Evolutionary conservation across 2,329 filamentous ascomycete genomes (phyloP), one percentile per base, ranked within the genome.

Genomic region (Dothideomycetes sp.): DNA sequence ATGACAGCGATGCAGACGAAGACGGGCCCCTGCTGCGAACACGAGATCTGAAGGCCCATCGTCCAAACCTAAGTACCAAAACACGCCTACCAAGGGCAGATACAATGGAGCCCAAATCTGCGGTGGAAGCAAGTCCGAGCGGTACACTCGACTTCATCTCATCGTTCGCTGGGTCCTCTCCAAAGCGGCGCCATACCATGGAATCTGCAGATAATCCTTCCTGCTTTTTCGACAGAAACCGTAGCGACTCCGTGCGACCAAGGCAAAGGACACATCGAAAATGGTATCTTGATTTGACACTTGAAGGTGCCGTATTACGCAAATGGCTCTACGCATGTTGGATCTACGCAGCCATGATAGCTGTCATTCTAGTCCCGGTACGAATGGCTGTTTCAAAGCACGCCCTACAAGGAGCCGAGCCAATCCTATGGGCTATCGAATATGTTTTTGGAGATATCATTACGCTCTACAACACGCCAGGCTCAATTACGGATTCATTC

Each of bases 381-480:
- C 75, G 87, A 39, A 66, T 68, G 2, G 82, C 85, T 49, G 76
- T 96, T 36, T 63, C 72, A 30, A 61, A 64, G 32, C 68, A 73
- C 45, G 87, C 86, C 11, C 68, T 98, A 2, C 54, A 71, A 24
- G 77, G 76, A 12, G 65, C 77, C 37, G 91, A 98, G 51, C 87
- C 91, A 0, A 75, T 98, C 33, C 85, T 89, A 2, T 98, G 91
- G 91, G 88, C 86, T 0, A 60, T 95, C 9, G 81, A 85, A 2
- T 98, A 98, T 58, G 65, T 95, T 3, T 75, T 96, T 45, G 88
- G 89, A 10, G 83, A 94, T 50, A 56, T 88, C 9, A 70, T 75
- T 0, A 70, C 68, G 53, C 77, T 27, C 12, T 27, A 7, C 22
- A 38, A 52, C 47, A 3, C 47, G 50, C 16, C 34, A 54, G 50